Conservation (phyloP, 192 early-diverging fungal genomes). For the Rhizophagus prolifer region DNA sequence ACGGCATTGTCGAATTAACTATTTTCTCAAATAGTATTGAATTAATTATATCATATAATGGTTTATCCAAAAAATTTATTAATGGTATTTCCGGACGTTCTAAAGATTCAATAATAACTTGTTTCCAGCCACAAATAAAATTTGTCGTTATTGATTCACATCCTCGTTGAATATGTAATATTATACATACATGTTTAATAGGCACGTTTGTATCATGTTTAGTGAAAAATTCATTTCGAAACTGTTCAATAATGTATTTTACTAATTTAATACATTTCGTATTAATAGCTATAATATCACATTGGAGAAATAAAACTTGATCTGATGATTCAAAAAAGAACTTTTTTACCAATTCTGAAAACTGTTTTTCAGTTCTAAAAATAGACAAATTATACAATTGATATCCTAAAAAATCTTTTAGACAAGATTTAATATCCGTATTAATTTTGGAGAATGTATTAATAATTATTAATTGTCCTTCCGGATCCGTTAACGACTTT, state of each 20-base stretch:
- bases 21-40: not conserved
- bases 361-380: conserved; percentile 9
- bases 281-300: not conserved
- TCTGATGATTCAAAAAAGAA: conserved; percentile 15
- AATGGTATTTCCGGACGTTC: not conserved
- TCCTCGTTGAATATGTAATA: not conserved
- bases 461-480: not conserved
- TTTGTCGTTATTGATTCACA: not conserved
- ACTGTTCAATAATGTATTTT: conserved; percentile 17
- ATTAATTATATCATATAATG: not conserved
- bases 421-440: conserved; percentile 3
- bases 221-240: not conserved
- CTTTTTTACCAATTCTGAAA: not conserved
- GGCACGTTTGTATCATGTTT: no score
- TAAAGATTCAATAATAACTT: not conserved
- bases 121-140: not conserved
- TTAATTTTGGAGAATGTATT: conserved; percentile 26
- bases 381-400: conserved; percentile 11
- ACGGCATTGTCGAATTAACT: not conserved
- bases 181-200: not conserved
- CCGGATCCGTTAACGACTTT: not conserved
- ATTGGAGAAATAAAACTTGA: conserved; percentile 15
- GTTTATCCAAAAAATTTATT: not conserved
- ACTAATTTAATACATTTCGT: conserved; percentile 14
- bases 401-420: not conserved